Base-by-base conservation (phyloP, 2,329 filamentous ascomycete species). In the Corinectria fuckeliana region DNA sequence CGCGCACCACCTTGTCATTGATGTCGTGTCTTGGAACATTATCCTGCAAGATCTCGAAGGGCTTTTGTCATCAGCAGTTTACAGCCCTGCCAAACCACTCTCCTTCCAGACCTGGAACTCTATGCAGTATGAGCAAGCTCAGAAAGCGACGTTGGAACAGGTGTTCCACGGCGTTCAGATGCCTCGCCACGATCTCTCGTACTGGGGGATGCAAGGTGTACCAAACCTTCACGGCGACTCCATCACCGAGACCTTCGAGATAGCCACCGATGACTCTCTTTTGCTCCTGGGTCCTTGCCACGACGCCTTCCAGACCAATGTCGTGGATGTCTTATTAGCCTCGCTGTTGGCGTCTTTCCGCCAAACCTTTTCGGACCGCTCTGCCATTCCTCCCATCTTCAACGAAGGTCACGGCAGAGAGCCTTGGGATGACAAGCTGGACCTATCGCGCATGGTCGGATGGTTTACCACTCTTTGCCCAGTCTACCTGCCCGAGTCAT, bases 381-480 rank as follows among this genome's bases (percentile, higher is more conserved):
- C 18, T 36, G 18, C 56, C 4, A 9, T 51, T 1, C 72, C 72
- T 2, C 38, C 62, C 13, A 60, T 75, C 34, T 80, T 77, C 64
- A 74, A 70, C 36, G 78, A 81, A 56, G 72, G 75, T 0, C 79
- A 81, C 23, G 80, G 79, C 1, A 71, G 80, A 7, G 78, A 81
- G 28, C 58, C 74, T 1, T 75, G 72, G 69, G 67, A 71, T 21
- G 26, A 65, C 2, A 26, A 41, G 1, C 62, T 77, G 8, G 74
- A 81, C 48, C 61, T 77, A 1, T 76, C 78, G 0, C 60, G 70
- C 1, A 80, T 77, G 0, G 75, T 81, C 0, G 80, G 80, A 4
- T 82, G 79, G 79, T 81, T 81, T 55, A 81, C 80, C 1, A 51
- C 49, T n/a, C 56, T 45, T 57, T 66, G 59, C 3, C 68, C 68